Evolutionary conservation across 1,284 basidiomycete genomes (phyloP).

Genomic region (Cronartium quercuum): DNA sequence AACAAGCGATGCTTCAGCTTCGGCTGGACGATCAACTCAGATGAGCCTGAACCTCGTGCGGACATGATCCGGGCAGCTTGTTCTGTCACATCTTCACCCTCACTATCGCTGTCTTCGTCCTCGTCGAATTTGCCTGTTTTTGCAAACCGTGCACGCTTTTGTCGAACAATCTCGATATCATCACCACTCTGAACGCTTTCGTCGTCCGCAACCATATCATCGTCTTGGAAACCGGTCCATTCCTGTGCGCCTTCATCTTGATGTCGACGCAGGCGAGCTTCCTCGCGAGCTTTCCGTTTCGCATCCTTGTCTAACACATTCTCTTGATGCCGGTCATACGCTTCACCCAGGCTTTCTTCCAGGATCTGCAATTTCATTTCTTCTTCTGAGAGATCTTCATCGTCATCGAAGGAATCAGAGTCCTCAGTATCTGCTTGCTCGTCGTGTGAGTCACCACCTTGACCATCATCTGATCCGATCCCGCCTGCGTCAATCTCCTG

Average conservation of each 20-base stretch:
- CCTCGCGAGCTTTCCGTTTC: slow-evolving; percentile 74
- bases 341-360: slow-evolving; percentile 75
- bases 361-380: slow-evolving; percentile 56
- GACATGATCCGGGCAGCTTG: slow-evolving; percentile 50
- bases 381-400: slow-evolving; percentile 48
- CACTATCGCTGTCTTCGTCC: slow-evolving; percentile 41
- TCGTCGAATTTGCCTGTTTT: slow-evolving; percentile 43
- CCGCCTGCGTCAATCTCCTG: slow-evolving; percentile 74
- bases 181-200: slow-evolving; percentile 48
- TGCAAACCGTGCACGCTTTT: slow-evolving; percentile 13
- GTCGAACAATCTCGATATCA: slow-evolving; percentile 48
- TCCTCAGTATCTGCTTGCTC: slow-evolving; percentile 50
- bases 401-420: slow-evolving; percentile 59
- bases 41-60: slow-evolving; percentile 52
- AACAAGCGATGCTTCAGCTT: slow-evolving; percentile 7
- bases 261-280: slow-evolving; percentile 64
- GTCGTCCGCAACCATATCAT: slow-evolving; percentile 44
- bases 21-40: slow-evolving; percentile 48
- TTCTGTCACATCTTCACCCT: slow-evolving; percentile 53
- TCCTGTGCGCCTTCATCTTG: slow-evolving; percentile 58
- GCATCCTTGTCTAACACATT: slow-evolving; percentile 76
- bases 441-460: slow-evolving; percentile 55
- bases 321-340: slow-evolving; percentile 83
- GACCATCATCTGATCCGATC: slow-evolving; percentile 60
- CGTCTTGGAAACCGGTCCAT: slow-evolving; percentile 66